These are phyloP conservation scores for Aciculoconidium aculeatum DNA, from an alignment of 805 yeast genomes.

Conservation along the genomic window DNA sequence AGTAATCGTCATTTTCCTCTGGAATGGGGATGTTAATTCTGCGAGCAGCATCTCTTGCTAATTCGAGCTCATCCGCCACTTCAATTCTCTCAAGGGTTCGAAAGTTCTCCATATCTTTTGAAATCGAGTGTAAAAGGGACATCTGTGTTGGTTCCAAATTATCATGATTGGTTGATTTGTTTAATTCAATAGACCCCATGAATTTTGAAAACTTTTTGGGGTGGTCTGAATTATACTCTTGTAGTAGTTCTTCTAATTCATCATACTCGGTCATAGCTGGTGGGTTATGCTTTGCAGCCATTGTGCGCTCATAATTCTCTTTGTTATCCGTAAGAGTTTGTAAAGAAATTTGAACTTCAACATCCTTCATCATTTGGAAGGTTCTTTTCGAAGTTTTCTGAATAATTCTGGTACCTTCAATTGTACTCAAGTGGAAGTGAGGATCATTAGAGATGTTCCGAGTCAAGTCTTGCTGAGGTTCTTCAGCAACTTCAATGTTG, in stretches of 20 bases:
- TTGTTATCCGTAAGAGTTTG: too few species aligned
- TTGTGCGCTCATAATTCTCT: too few species aligned
- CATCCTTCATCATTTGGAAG: not conserved
- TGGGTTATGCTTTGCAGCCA: too few species aligned
- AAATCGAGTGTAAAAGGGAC: constrained; percentile 2
- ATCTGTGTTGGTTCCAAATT: not conserved
- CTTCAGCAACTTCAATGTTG: not conserved
- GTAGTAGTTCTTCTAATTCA: not conserved
- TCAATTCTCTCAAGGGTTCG: constrained; percentile 5
- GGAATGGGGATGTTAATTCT: too few species aligned
- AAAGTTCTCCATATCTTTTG: constrained; percentile 5
- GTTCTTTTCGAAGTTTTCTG: not conserved
- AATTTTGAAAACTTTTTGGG: too few species aligned
- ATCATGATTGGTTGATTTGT: too few species aligned
- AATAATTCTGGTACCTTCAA: constrained; percentile 1
- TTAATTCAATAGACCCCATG: too few species aligned
- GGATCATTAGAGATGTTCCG: constrained; percentile 9
- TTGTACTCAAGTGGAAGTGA: constrained; percentile 9
- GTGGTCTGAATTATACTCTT: not conserved
- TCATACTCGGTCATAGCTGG: too few species aligned
- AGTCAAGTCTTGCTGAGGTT: not conserved
- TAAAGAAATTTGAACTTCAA: not conserved
- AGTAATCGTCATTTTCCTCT: not conserved
- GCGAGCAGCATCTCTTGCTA: constrained; percentile 3
- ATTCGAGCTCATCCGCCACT: constrained; percentile 4